These are phyloP conservation scores for Polyporus arcularius DNA, from an alignment of 768 basidiomycete species.

Conservation along the genomic window DNA sequence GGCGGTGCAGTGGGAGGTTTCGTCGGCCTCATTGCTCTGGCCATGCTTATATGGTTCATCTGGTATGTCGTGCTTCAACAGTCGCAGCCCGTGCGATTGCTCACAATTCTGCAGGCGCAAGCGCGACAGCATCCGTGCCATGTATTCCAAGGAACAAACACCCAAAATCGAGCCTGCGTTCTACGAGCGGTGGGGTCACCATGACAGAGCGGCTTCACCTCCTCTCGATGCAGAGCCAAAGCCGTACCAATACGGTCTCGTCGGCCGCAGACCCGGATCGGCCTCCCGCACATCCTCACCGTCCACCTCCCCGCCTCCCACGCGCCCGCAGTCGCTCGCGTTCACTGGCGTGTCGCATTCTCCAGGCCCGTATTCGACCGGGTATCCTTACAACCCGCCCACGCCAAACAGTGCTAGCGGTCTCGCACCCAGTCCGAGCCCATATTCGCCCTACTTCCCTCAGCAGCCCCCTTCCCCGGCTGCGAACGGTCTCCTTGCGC, in stretches of 20 bases:
- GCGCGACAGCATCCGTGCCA: slow-evolving; percentile 30
- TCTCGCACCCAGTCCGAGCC: slow-evolving; percentile 2
- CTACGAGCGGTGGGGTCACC: neutral
- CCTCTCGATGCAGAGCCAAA: slow-evolving; percentile 42
- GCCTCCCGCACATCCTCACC: slow-evolving; percentile 16
- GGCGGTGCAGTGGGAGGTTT: slow-evolving; percentile 59
- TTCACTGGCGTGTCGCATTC: slow-evolving; percentile 3
- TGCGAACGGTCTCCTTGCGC: neutral
- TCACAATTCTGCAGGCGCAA: slow-evolving; percentile 38
- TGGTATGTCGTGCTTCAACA: slow-evolving; percentile 37
- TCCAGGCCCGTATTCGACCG: slow-evolving; percentile 8
- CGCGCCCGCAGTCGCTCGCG: slow-evolving; percentile 18
- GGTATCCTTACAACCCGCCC: neutral
- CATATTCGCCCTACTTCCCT: neutral
- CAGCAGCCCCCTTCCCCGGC: neutral
- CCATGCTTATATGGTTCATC: slow-evolving; percentile 49
- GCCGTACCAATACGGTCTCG: slow-evolving; percentile 65
- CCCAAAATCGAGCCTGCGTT: slow-evolving; percentile 9
- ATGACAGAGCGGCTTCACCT: neutral
- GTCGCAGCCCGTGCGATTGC: slow-evolving; percentile 12
- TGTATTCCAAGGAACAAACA: neutral
- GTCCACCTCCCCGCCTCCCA: slow-evolving; percentile 12
- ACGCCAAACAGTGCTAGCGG: neutral
- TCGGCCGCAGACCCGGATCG: slow-evolving; percentile 38
- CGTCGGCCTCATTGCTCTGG: slow-evolving; percentile 48